These are phyloP conservation scores for Nitzschia sp. DNA, from an alignment of 108 stramenopile species.

Conservation along the genomic window DNA sequence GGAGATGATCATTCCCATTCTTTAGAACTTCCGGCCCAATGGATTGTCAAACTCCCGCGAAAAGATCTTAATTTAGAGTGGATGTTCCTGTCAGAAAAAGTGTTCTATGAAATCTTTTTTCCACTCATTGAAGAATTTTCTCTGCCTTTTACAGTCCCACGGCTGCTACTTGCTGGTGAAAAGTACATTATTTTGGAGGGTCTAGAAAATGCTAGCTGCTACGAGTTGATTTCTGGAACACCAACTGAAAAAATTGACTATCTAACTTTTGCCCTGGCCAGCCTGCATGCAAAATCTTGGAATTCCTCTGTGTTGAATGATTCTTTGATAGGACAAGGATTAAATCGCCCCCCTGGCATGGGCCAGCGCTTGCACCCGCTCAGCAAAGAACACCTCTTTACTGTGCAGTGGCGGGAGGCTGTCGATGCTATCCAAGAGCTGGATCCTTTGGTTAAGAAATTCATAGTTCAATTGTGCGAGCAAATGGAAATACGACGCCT, in stretches of 20 bases:
- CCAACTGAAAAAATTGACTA: conserved; percentile 20
- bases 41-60: conserved; percentile 28
- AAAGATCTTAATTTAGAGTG: conserved; percentile 28
- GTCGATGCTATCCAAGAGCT: not conserved
- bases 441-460: conserved; percentile 3
- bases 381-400: conserved; percentile 18
- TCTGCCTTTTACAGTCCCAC: conserved; percentile 22
- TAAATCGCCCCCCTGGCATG: conserved; percentile 17
- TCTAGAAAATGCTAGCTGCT: not conserved
- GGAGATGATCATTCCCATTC: not conserved
- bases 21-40: not conserved
- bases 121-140: not conserved
- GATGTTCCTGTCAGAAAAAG: conserved; percentile 27
- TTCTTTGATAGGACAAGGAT: not conserved
- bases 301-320: not conserved
- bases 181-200: conserved; percentile 11
- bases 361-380: conserved; percentile 23
- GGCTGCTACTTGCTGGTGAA: conserved; percentile 11
- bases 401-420: conserved; percentile 15
- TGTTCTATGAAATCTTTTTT: conserved; percentile 6
- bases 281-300: conserved; percentile 21
- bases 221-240: conserved; percentile 15
- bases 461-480: conserved; percentile 10
- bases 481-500: conserved; percentile 1
- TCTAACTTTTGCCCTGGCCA: conserved; percentile 10